phyloP scores from a whole-genome alignment of 2,329 filamentous ascomycete species.

The Elsinoe australis region DNA sequence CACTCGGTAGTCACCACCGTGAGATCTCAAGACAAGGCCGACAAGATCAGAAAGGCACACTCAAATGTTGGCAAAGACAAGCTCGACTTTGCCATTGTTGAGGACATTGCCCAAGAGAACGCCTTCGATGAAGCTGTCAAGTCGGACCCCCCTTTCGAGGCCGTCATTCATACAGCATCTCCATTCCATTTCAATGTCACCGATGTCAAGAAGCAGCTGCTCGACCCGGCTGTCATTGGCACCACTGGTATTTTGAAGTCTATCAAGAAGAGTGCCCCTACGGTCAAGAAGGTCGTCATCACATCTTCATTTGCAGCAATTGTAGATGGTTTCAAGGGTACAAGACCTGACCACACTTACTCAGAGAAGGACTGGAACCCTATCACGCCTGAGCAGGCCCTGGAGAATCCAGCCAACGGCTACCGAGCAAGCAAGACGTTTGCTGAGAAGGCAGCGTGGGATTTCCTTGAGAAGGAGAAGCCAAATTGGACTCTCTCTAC shows the following conservation, averaged over 20 bases:
- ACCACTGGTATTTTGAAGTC: conserved; percentile 56
- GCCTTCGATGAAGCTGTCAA: conserved; percentile 59
- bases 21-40: conserved; percentile 53
- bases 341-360: conserved; percentile 43
- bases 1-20: conserved; percentile 58
- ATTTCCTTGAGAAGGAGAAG: conserved; percentile 45
- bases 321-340: conserved; percentile 48
- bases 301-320: conserved; percentile 65
- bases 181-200: conserved; percentile 70
- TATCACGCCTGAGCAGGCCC: conserved; percentile 45
- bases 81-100: conserved; percentile 59
- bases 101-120: conserved; percentile 60
- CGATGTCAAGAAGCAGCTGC: conserved; percentile 56
- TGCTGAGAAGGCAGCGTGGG: conserved; percentile 49
- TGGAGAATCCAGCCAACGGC: conserved; percentile 36
- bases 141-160: conserved; percentile 59
- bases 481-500: conserved; percentile 44
- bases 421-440: conserved; percentile 55
- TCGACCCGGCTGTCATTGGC: conserved; percentile 56
- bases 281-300: conserved; percentile 65
- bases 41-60: conserved; percentile 51
- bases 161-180: conserved; percentile 65
- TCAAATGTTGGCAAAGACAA: conserved; percentile 46
- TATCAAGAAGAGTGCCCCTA: conserved; percentile 53
- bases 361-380: conserved; percentile 52